phyloP scores from a whole-genome alignment of 1,284 basidiomycete species.

The Ustilago vetiveriae region DNA sequence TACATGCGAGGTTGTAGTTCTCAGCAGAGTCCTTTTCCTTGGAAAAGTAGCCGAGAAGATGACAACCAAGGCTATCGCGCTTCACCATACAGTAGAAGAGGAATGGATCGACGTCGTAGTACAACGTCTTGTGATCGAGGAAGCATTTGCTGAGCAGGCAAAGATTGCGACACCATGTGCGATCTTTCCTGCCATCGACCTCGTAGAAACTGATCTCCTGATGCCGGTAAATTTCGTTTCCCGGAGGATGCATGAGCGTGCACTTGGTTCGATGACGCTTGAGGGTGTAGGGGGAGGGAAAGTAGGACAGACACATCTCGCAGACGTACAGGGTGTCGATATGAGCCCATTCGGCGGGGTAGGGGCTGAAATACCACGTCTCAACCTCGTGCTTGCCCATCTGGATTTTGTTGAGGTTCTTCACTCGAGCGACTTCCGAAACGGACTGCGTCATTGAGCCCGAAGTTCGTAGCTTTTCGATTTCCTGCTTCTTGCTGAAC shows the following conservation, averaged over 20 bases:
- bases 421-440: constrained; percentile 95
- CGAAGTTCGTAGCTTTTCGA: constrained; percentile 95
- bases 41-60: constrained; percentile 97
- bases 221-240: constrained; percentile 98
- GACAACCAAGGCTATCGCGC: constrained; percentile 88
- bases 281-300: constrained; percentile 50
- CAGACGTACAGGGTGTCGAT: constrained; percentile 94
- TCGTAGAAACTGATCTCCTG: constrained; percentile 98
- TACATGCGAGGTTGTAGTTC: constrained; percentile 98
- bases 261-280: constrained; percentile 86
- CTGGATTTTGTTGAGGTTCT: constrained; percentile 95
- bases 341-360: constrained; percentile 96
- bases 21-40: constrained; percentile 99
- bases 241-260: constrained; percentile 91
- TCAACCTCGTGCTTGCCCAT: constrained; percentile 97
- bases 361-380: constrained; percentile 99
- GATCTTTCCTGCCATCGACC: constrained; percentile 93
- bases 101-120: constrained; percentile 99
- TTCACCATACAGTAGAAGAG: constrained; percentile 97
- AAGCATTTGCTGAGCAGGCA: constrained; percentile 98
- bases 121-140: constrained; percentile 98
- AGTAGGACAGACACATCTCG: constrained; percentile 82
- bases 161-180: constrained; percentile 96
- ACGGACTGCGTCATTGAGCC: constrained; percentile 99
- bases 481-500: constrained; percentile 94